Conservation (phyloP, 1,284 basidiomycete genomes). For the Polyporus tsugae region DNA sequence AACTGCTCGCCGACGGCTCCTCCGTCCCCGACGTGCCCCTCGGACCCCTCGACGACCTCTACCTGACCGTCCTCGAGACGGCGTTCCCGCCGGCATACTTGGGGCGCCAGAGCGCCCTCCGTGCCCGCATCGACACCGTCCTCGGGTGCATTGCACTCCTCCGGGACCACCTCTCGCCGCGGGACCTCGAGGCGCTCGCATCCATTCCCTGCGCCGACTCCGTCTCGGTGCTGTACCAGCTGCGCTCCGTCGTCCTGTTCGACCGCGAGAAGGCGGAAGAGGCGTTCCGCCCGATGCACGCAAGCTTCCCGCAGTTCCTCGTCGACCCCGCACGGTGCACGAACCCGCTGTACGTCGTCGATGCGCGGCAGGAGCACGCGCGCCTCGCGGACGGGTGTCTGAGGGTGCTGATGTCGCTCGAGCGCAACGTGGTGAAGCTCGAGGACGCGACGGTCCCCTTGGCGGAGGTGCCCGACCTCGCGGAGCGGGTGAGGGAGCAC, state of each 20-base stretch:
- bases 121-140: neutral
- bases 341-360: conserved; percentile 81
- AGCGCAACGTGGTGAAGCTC: neutral
- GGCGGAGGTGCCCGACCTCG: neutral
- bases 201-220: conserved; percentile 50
- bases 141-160: conserved; percentile 83
- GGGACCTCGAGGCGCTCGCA: conserved; percentile 84
- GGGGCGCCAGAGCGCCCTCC: neutral
- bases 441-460: neutral
- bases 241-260: conserved; percentile 85
- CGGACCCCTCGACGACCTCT: conserved; percentile 14
- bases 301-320: conserved; percentile 28
- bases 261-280: conserved; percentile 64
- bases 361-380: conserved; percentile 80
- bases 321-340: conserved; percentile 48
- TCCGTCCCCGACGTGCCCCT: neutral
- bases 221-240: conserved; percentile 88
- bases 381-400: conserved; percentile 35
- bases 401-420: neutral
- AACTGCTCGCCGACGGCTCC: conserved; percentile 11
- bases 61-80: conserved; percentile 83
- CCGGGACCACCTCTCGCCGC: conserved; percentile 56
- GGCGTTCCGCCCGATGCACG: conserved; percentile 18
- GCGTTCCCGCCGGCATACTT: conserved; percentile 55
- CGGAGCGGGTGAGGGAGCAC: neutral